Percentiles rank a stretch among this genome's conserved stretches.
phyloP scores from a whole-genome alignment of 2,329 filamentous ascomycete species.

The Fusarium falciforme region DNA sequence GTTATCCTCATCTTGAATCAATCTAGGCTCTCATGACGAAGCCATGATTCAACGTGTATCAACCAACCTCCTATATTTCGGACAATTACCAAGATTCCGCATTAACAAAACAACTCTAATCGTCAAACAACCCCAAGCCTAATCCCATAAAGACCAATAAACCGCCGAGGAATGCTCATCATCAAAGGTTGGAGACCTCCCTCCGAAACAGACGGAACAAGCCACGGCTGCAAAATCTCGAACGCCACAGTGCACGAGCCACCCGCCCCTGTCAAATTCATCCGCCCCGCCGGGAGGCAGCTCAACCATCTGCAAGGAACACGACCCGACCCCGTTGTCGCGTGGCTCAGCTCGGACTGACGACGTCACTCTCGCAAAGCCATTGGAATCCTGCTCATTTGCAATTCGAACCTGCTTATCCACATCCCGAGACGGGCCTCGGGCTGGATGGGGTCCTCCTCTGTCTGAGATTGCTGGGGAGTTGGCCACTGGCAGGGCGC shows the following conservation, averaged over 20 bases:
- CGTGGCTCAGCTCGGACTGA: conserved; percentile 32
- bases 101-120: not conserved
- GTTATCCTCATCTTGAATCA: not conserved
- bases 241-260: conserved; percentile 30
- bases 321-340: not conserved
- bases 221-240: not conserved
- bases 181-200: not conserved
- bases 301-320: conserved; percentile 31
- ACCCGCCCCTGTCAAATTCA: conserved; percentile 20
- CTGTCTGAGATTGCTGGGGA: not conserved
- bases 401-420: not conserved
- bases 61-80: not conserved
- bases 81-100: not conserved
- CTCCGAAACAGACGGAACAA: conserved; percentile 4
- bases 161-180: conserved; percentile 1
- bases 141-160: not conserved
- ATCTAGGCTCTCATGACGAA: not conserved
- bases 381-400: conserved; percentile 28
- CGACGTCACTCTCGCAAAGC: conserved; percentile 32
- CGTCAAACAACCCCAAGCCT: not conserved
- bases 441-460: not conserved
- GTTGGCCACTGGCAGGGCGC: conserved; percentile 19
- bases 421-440: conserved; percentile 1
- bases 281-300: conserved; percentile 29
- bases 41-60: not conserved